Evolutionary conservation across 768 basidiomycete species (phyloP), one percentile per base, ranked within the genome.

Genomic region (Leccinum pellstonianum): DNA sequence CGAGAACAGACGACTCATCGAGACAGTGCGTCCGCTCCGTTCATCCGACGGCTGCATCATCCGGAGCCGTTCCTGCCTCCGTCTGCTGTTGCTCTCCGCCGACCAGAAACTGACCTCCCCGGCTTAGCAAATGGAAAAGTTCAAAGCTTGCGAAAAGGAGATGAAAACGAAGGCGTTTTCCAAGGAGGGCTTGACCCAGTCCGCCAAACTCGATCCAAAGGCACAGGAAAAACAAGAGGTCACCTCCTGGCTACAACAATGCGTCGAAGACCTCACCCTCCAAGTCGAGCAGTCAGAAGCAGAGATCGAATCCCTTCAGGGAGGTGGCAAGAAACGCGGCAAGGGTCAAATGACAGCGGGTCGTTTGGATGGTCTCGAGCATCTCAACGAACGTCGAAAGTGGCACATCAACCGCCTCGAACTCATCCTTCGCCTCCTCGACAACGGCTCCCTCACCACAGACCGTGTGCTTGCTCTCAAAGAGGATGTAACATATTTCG

Each of bases 151-250:
- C 77, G 97, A 99, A 80, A 99, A 98, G 80, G 97, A 99, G 78
- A 98, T 98, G 96, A 99, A 99, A 83, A 98, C 97, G 59, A 99
- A 99, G 75, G 97, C 97, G 0, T 99, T 98, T 77, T 98, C 95
- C 19, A 99, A 98, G 71, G 97, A 98, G 76, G 97, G 97, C 46
- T 82, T 99, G 46, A 97, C 90, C 61, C 93, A 95, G 61, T 93
- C 94, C 11, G 84, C 93, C 38, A 94, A 92, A 69, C 86, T 98
- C 23, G 97, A 98, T 76, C 97, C 97, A 56, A 95, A 93, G 71
- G 94, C 96, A 58, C 94, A 97, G 78, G 94, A 95, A 76, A 98
- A 98, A 76, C 82, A 89, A 66, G 96, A 98, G 68, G 86, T 88
- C 12, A 89, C 86, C 15, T 76, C 84, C 57, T 98, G 96, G 94